Conservation (phyloP, 176 grass and related monocot species). For the Areca catechu region DNA sequence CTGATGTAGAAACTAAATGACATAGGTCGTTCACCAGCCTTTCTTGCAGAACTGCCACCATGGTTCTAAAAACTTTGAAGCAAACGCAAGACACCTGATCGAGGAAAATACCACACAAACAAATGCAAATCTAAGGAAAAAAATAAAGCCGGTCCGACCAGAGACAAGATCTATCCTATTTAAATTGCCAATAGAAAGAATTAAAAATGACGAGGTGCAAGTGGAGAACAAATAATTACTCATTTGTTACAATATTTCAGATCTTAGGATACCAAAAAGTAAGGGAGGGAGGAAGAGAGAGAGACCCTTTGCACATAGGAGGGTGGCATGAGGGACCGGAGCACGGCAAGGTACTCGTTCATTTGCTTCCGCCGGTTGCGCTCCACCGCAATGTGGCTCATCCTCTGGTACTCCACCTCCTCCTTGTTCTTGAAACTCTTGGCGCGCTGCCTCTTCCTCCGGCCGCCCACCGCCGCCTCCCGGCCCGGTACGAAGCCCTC, state of each 20-base stretch:
- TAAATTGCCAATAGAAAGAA: background rate
- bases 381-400: background rate
- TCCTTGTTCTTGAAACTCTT: conserved; percentile 64
- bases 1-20: conserved; percentile 12
- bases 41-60: too few relatives aligned
- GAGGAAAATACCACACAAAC: too few relatives aligned
- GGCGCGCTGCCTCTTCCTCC: conserved; percentile 11
- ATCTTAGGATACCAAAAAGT: background rate
- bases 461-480: background rate
- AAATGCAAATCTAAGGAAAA: too few relatives aligned
- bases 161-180: conserved; percentile 3
- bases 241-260: background rate
- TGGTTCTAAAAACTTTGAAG: too few relatives aligned
- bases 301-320: conserved; percentile 7
- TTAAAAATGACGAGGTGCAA: background rate
- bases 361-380: conserved; percentile 1
- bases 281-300: too few relatives aligned
- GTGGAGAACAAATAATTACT: background rate
- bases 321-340: conserved; percentile 8
- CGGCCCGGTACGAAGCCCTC: background rate
- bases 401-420: conserved; percentile 30
- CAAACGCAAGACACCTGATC: too few relatives aligned
- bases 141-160: background rate
- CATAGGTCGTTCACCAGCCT: background rate
- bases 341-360: conserved; percentile 12